phyloP scores from a whole-genome alignment of 2,329 filamentous ascomycete species.

The Phaeoacremonium minimum region DNA sequence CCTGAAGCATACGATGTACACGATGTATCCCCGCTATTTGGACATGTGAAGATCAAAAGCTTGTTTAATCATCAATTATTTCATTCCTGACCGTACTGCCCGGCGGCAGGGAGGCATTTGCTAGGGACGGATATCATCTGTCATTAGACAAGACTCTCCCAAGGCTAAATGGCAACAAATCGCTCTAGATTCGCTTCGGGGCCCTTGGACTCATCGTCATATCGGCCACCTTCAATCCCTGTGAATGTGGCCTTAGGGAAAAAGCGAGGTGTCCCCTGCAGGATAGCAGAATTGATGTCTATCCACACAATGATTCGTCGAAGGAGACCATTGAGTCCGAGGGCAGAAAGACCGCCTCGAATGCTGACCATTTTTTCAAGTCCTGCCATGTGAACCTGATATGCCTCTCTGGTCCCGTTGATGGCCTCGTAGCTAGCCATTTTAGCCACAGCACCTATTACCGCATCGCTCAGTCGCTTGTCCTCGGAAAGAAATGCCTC shows the following conservation, averaged over 20 bases:
- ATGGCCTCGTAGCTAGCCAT: constrained; percentile 51
- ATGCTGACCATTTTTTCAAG: constrained; percentile 34
- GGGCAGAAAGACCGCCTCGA: constrained; percentile 34
- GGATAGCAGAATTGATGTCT: constrained; percentile 33
- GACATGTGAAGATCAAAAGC: too few species aligned
- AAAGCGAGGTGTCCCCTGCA: constrained; percentile 24
- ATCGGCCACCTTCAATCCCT: constrained; percentile 2
- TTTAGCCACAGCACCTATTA: constrained; percentile 43
- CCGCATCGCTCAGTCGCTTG: constrained; percentile 28
- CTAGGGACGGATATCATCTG: too few species aligned
- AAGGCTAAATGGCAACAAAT: constrained; percentile 24
- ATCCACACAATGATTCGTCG: constrained; percentile 43
- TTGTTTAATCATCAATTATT: too few species aligned
- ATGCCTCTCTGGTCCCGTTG: constrained; percentile 35
- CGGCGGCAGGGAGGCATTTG: too few species aligned
- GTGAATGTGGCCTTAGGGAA: constrained; percentile 24
- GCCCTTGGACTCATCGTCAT: constrained; percentile 9
- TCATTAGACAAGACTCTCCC: too few species aligned
- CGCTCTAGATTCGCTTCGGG: constrained; percentile 25
- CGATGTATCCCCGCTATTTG: too few species aligned
- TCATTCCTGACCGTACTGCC: too few species aligned
- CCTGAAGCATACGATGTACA: too few species aligned
- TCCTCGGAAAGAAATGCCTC: constrained; percentile 23
- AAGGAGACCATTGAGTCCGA: constrained; percentile 40
- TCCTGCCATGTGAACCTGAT: constrained; percentile 42